Base-by-base conservation (phyloP, 2,329 filamentous ascomycete genomes). In the Verticillium tricorpus region DNA sequence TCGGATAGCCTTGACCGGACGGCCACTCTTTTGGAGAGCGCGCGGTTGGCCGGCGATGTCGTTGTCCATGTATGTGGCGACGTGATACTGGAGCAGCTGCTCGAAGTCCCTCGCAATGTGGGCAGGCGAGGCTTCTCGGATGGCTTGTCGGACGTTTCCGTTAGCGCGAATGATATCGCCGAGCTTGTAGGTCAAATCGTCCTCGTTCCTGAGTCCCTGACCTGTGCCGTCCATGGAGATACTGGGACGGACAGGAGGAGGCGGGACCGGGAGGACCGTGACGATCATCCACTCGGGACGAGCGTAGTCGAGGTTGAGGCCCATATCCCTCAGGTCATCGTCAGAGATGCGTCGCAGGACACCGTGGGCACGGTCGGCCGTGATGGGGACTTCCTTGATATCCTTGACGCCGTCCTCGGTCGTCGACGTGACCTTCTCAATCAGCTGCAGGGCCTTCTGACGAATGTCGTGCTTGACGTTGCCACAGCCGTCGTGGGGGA, bases 51-150 rank as follows among this genome's bases (percentile, higher is more conserved):
- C 93, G 66, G 96, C 95, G 77, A 98, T 97, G 74, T 99, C 94
- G 71, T 99, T 99, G 77, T 99, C 95, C 96, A 99, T 99, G 78
- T 97, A 96, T 1, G 96, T 99, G 54, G 96, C 96, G 63, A 99
- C 93, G 72, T 99, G 96, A 73, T 97, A 99, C 73, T 99, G 96
- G 40, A 99, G 82, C 35, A 99, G 80, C 66, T 89, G 88, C 76
- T 97, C 92, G 63, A 97, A 98, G 70, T 99, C 95, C 63, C 88
- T 86, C 17, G 93, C 87, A 67, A 98, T 92, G 76, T 99, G 95
- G 66, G 91, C 89, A 1, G 95, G 93, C 3, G 93, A 93, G 62
- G 95, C 95, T 75, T 97, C 93, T 63, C 91, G 87, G 70, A 96
- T 92, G 63, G 93, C 95, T 68, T 95, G 89, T 68, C 91, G 89